Evolutionary conservation across 495 filamentous ascomycete genomes (phyloP).

Genomic region (Penicillium waksmanii): DNA sequence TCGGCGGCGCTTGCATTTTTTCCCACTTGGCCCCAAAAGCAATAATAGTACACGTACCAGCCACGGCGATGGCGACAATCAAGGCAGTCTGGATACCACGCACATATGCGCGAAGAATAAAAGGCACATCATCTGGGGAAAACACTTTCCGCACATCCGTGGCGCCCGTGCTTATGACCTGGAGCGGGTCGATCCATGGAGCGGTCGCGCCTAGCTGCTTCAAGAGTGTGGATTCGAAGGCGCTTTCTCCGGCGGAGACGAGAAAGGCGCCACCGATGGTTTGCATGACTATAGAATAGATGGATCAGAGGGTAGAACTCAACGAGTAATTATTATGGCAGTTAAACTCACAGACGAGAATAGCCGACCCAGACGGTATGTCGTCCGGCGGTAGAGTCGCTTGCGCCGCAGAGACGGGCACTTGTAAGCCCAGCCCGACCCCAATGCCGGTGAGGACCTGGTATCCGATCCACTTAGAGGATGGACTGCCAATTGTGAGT

Average conservation of each 20-base stretch:
- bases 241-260: conserved; percentile 38
- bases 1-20: not conserved
- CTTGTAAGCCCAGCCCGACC: conserved; percentile 34
- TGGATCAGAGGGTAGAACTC: not conserved
- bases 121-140: conserved; percentile 17
- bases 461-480: conserved; percentile 44
- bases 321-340: conserved; percentile 1
- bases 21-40: conserved; percentile 15
- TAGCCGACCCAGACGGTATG: conserved; percentile 26
- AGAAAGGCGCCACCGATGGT: too few relatives aligned
- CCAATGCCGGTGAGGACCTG: conserved; percentile 41
- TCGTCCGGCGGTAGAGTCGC: conserved; percentile 19
- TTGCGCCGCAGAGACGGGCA: conserved; percentile 35
- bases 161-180: conserved; percentile 54
- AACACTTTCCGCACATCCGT: conserved; percentile 53
- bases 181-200: conserved; percentile 43
- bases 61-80: conserved; percentile 12
- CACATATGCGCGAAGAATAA: conserved; percentile 15
- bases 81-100: conserved; percentile 16
- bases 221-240: conserved; percentile 49
- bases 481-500: conserved; percentile 26
- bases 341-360: conserved; percentile 17
- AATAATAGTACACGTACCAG: conserved; percentile 8
- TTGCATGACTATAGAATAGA: too few relatives aligned
- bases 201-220: conserved; percentile 34